Conservation (phyloP, 495 filamentous ascomycete species). For the Jackrogersella multiformis region DNA sequence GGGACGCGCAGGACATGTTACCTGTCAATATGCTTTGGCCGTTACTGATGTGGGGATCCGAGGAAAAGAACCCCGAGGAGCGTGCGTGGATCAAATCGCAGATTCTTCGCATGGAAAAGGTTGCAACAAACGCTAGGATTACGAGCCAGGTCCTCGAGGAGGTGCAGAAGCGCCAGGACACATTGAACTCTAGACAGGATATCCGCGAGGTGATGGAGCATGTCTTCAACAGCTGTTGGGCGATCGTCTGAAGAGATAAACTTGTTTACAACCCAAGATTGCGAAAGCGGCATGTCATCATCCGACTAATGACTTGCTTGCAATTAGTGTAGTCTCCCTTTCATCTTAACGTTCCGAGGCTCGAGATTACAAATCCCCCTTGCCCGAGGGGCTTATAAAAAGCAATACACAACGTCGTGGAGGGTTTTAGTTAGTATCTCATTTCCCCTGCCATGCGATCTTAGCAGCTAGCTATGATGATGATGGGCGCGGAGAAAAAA, state of each 20-base stretch:
- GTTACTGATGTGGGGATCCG: conserved; percentile 54
- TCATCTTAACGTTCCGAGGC: neutral
- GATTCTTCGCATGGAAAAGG: conserved; percentile 52
- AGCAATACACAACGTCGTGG: conserved; percentile 4
- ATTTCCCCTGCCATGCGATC: conserved; percentile 12
- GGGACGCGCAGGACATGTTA: conserved; percentile 43
- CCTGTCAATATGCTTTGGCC: conserved; percentile 57
- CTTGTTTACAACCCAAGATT: neutral
- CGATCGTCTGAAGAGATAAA: conserved; percentile 22
- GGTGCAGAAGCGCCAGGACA: conserved; percentile 53
- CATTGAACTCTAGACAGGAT: conserved; percentile 51
- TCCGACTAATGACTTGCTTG: conserved; percentile 8
- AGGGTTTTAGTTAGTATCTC: conserved; percentile 3
- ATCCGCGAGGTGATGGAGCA: conserved; percentile 52
- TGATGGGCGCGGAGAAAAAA: conserved; percentile 18
- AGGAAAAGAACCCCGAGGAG: conserved; percentile 51
- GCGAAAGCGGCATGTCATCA: neutral
- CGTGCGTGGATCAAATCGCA: conserved; percentile 51
- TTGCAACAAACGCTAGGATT: conserved; percentile 52
- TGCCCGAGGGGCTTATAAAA: conserved; percentile 16
- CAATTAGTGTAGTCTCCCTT: neutral
- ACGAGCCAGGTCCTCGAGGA: conserved; percentile 54
- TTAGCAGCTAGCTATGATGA: conserved; percentile 19
- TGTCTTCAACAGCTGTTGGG: conserved; percentile 40
- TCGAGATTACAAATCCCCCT: conserved; percentile 9